Conservation (phyloP, 306 rosid genomes). For the Ceratonia siliqua region DNA sequence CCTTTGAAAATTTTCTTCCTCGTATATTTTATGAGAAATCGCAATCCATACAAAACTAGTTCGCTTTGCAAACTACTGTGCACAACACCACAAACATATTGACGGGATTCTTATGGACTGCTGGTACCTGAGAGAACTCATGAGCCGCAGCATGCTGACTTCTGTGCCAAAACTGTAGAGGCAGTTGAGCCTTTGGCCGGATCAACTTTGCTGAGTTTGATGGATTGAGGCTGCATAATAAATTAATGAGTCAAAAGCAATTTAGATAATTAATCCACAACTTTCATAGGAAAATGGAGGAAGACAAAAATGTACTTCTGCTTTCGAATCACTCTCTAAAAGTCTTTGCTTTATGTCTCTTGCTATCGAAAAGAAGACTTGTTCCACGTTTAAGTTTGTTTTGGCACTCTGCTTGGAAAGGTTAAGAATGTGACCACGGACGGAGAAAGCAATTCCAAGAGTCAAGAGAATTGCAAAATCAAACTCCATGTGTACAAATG, state of each 20-base stretch:
- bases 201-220: conserved; percentile 32
- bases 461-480: not conserved
- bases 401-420: conserved; percentile 42
- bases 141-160: conserved; percentile 28
- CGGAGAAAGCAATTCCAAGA: not conserved
- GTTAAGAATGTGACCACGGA: not conserved
- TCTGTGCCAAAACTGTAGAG: not conserved
- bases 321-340: conserved; percentile 22
- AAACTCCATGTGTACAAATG: not conserved
- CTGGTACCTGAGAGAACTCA: not conserved
- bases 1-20: conserved; percentile 2
- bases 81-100: not conserved
- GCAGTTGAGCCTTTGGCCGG: conserved; percentile 9
- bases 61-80: conserved; percentile 19
- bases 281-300: not conserved
- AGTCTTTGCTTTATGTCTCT: conserved; percentile 41
- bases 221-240: conserved; percentile 24
- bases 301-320: conserved; percentile 8
- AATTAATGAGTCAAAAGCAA: not conserved
- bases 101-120: not conserved
- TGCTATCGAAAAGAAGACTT: conserved; percentile 38
- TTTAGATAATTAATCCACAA: not conserved
- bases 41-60: not conserved
- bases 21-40: not conserved
- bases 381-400: conserved; percentile 39